phyloP scores from a whole-genome alignment of 768 basidiomycete genomes.

The Boletus fagicola region DNA sequence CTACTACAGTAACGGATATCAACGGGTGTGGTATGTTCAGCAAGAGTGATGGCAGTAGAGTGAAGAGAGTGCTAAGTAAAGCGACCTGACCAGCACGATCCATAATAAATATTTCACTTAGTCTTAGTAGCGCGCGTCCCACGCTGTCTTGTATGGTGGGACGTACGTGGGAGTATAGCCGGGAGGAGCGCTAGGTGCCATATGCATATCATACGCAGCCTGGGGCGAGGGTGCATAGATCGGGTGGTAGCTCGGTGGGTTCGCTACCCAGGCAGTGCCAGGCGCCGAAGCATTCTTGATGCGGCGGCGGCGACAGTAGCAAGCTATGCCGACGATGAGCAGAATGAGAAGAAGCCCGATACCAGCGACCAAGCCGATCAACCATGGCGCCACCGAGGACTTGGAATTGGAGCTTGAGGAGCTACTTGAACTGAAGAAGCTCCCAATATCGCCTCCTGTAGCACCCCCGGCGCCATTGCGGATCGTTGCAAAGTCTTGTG shows the following conservation, averaged over 20 bases:
- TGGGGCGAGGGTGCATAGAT: slow-evolving; percentile 30
- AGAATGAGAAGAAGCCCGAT: slow-evolving; percentile 7
- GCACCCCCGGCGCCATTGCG: slow-evolving; percentile 4
- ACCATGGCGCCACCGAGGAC: background rate
- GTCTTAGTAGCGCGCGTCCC: slow-evolving; percentile 23
- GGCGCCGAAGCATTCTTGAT: slow-evolving; percentile 1
- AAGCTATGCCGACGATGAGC: background rate
- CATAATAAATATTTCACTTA: background rate
- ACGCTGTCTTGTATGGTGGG: slow-evolving; percentile 24
- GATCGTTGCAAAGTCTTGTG: slow-evolving; percentile 13
- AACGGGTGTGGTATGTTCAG: background rate
- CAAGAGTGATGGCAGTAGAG: background rate
- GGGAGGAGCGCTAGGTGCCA: slow-evolving; percentile 13
- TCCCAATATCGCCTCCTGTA: slow-evolving; percentile 30
- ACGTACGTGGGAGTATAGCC: slow-evolving; percentile 14
- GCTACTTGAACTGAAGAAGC: slow-evolving; percentile 37
- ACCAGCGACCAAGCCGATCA: slow-evolving; percentile 19
- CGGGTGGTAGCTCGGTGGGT: slow-evolving; percentile 18
- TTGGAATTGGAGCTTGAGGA: slow-evolving; percentile 33
- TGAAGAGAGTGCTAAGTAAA: background rate
- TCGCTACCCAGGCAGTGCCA: slow-evolving; percentile 5
- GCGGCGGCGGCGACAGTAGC: slow-evolving; percentile 15
- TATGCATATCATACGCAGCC: slow-evolving; percentile 28
- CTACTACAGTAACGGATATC: background rate
- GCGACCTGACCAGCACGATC: background rate